phyloP scores from a whole-genome alignment of 768 basidiomycete genomes.

The Podaxis sp. region DNA sequence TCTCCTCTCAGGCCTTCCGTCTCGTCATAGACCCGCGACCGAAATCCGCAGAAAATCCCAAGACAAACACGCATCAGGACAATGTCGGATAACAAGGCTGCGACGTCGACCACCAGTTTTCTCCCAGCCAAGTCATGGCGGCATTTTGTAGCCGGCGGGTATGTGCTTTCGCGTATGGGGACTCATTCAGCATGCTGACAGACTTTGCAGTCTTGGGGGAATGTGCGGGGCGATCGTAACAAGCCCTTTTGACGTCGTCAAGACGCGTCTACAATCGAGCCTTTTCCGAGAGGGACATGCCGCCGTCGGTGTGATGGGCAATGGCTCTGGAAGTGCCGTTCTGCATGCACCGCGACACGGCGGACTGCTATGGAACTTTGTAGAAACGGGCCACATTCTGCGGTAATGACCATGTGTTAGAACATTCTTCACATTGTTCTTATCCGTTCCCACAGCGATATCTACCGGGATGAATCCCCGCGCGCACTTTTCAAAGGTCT shows the following conservation, averaged over 20 bases:
- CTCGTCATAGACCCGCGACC: background rate
- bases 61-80: background rate
- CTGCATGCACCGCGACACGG: conserved; percentile 15
- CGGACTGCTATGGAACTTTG: conserved; percentile 86
- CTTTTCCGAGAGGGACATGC: conserved; percentile 57
- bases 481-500: conserved; percentile 93
- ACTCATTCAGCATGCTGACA: conserved; percentile 3
- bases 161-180: conserved; percentile 27
- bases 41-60: background rate
- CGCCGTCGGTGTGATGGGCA: conserved; percentile 38
- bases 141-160: conserved; percentile 89
- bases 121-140: conserved; percentile 69
- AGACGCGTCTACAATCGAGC: conserved; percentile 93
- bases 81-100: conserved; percentile 3
- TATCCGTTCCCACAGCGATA: conserved; percentile 52
- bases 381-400: conserved; percentile 90
- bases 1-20: background rate
- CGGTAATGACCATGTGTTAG: conserved; percentile 46
- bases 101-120: conserved; percentile 13
- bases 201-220: conserved; percentile 72
- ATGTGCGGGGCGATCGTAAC: conserved; percentile 98
- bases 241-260: conserved; percentile 97
- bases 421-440: background rate
- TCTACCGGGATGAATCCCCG: conserved; percentile 85
- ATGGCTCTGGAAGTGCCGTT: conserved; percentile 22